A percentile compares a stretch with the other conserved stretches of the same genome.
Conservation (phyloP, 257 asterid genomes). For the Plantago ovata region DNA sequence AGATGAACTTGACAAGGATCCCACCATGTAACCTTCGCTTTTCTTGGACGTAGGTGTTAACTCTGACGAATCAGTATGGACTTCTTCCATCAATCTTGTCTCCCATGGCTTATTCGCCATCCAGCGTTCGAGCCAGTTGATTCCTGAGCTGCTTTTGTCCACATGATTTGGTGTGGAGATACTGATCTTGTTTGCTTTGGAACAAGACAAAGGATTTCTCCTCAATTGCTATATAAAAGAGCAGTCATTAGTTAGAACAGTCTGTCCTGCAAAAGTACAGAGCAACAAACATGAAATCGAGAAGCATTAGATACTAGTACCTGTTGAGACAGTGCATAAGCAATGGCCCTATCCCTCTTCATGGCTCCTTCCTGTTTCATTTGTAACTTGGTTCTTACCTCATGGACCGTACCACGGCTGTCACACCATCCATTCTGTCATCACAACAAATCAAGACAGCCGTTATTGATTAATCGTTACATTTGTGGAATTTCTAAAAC, state of each 20-base stretch:
- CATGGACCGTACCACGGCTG: constrained; percentile 62
- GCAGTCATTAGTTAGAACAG: not conserved
- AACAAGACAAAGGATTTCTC: constrained; percentile 28
- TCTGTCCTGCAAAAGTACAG: not conserved
- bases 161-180: constrained; percentile 28
- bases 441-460: not conserved
- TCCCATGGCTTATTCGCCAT: constrained; percentile 67
- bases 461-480: not conserved
- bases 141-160: constrained; percentile 30
- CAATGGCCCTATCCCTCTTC: constrained; percentile 80
- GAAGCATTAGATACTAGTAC: constrained; percentile 21
- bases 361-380: constrained; percentile 84
- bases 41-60: constrained; percentile 31
- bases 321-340: constrained; percentile 70
- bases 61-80: constrained; percentile 28
- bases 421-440: constrained; percentile 84
- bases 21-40: constrained; percentile 15
- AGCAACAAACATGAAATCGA: not conserved
- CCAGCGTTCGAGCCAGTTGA: constrained; percentile 76
- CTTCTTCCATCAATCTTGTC: constrained; percentile 33
- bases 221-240: constrained; percentile 29
- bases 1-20: constrained; percentile 34
- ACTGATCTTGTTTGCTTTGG: constrained; percentile 30
- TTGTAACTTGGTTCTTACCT: constrained; percentile 68
- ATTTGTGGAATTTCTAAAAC: not conserved